Conservation (phyloP, 2,329 filamentous ascomycete species). For the Cladosporium sp. region DNA sequence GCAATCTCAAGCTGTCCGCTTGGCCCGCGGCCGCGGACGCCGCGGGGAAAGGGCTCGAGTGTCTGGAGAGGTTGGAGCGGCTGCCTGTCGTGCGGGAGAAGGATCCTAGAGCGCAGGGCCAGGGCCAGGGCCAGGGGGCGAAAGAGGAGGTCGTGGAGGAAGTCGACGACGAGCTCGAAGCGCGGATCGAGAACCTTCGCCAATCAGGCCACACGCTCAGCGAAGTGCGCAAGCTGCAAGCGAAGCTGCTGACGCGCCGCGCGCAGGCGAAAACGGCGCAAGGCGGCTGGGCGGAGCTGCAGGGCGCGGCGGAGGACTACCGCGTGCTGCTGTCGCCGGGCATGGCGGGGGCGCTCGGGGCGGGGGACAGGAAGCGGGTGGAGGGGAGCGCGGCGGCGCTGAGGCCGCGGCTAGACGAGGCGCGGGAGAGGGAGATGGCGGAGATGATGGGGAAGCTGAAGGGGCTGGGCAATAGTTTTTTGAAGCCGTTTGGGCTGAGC, state of each 20-base stretch:
- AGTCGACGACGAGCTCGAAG: slow-evolving; percentile 39
- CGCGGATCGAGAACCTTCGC: slow-evolving; percentile 38
- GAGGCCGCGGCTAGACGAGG: slow-evolving; percentile 63
- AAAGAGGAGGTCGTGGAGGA: slow-evolving; percentile 42
- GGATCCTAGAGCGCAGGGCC: background rate
- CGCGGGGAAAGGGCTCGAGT: slow-evolving; percentile 66
- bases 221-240: slow-evolving; percentile 69
- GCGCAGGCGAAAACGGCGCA: slow-evolving; percentile 66
- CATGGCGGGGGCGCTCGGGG: slow-evolving; percentile 53
- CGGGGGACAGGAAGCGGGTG: slow-evolving; percentile 63
- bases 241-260: slow-evolving; percentile 75
- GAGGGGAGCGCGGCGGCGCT: slow-evolving; percentile 59
- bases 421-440: slow-evolving; percentile 79
- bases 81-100: slow-evolving; percentile 25
- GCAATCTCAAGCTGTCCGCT: slow-evolving; percentile 74
- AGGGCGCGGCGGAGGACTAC: slow-evolving; percentile 77
- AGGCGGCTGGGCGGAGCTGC: slow-evolving; percentile 72
- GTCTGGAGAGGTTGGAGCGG: slow-evolving; percentile 58
- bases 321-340: slow-evolving; percentile 48
- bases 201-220: slow-evolving; percentile 40
- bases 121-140: slow-evolving; percentile 17
- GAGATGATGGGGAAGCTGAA: slow-evolving; percentile 99
- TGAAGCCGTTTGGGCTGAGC: slow-evolving; percentile 88
- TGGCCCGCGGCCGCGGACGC: slow-evolving; percentile 77
- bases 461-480: slow-evolving; percentile 79